Evolutionary conservation across 306 rosid genomes (phyloP), one percentile per base, ranked within the genome.

Genomic region (Medicago arabica): DNA sequence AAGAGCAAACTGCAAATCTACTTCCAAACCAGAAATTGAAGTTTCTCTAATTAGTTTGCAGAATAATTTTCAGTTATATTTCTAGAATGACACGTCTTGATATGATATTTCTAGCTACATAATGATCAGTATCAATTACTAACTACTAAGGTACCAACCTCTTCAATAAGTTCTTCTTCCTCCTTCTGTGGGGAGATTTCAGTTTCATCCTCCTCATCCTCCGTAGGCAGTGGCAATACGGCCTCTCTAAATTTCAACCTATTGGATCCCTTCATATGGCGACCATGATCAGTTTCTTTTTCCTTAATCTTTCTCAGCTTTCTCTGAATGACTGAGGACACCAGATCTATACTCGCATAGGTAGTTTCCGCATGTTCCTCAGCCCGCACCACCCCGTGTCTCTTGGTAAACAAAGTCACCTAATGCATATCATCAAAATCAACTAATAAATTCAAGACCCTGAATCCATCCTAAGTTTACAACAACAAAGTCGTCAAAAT

Each of bases 251-350:
- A 85, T 75, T 88, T 90, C 77, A 67, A 80, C 85, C 96, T 87
- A 73, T 87, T 86, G 79, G 84, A 89, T n/a, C 96, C 97, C 82
- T 90, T 94, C 97, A 92, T 92, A 86, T 92, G 98, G 19, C 97
- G 89, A 55, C 98, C 97, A 66, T 81, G 98, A 72, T 94, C 98
- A 0, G 97, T 82, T 44, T 80, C 97, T 79, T 88, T 92, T 83
- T 94, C 98, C 83, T 94, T 94, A 36, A 94, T 90, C 83, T 94
- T 91, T 86, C 98, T 92, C 87, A 94, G 69, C 90, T 94, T 94
- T 55, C 97, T 90, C 83, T 94, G 98, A 75, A 92, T 90, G 72
- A 90, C 90, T 8, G 98, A 86, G 49, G 98, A 87, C 14, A 89
- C 96, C 85, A 94, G 71, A 84, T 94, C 98, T 58, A 94, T 94